Evolutionary conservation across 2,329 filamentous ascomycete species (phyloP), one percentile per base, ranked within the genome.

Genomic region (Coniochaeta prunicola): DNA sequence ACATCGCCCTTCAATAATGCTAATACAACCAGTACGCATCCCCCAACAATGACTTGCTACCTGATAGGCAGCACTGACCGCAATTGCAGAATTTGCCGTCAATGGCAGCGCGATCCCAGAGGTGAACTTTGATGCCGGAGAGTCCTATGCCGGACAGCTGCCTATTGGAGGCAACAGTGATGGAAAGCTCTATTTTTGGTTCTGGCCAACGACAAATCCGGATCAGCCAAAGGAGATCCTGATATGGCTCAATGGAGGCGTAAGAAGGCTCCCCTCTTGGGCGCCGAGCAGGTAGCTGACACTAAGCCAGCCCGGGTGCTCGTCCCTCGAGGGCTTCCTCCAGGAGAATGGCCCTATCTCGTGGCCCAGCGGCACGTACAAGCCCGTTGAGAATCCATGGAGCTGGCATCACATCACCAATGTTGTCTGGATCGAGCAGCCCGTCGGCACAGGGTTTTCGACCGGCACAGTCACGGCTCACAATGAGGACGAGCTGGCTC

Each of bases 341-440:
- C 87, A 89, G 56, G 88, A 91, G 65, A 91, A 91, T 64, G 89
- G 89, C 0, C 86, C 88, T 0, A 85, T 89, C 65, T 60, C 79
- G 3, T 89, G 86, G 86, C 81, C 86, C 66, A 77, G 82, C 5
- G 89, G 89, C 26, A 91, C 86, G 1, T 80, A 78, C 57, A 76
- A 78, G 6, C 87, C 88, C 0, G 74, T 84, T 0, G 75, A 75
- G 48, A 91, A 91, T 66, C 78, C 80, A 0, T 91, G 87, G 74
- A 82, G 81, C 15, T 91, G 87, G 87, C 82, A 82, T 58, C 87
- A 87, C 56, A 71, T 92, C 21, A 89, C 88, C 53, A 91, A 91
- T 68, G 82, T 91, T 66, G 76, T 92, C 40, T 92, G 86, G 84
- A 78, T 88, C 10, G 88, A 89, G 63, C 85, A 88, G 66, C 84